phyloP scores from a whole-genome alignment of 208 protist species.

The Wallacemonas sp. region DNA sequence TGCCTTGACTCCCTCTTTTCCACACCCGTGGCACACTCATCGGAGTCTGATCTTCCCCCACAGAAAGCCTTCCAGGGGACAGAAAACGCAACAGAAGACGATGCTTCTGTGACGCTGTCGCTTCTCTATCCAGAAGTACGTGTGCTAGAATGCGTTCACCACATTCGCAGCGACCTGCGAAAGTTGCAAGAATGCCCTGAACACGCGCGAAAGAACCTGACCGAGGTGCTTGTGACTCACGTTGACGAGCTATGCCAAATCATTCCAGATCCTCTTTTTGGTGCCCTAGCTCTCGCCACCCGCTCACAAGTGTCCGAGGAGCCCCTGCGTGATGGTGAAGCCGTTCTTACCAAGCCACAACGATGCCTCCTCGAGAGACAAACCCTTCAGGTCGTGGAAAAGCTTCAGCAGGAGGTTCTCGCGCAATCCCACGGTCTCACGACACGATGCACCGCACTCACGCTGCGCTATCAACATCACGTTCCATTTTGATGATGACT shows the following conservation, averaged over 20 bases:
- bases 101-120: background rate
- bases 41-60: background rate
- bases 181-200: slow-evolving; percentile 41
- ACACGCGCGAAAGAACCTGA: slow-evolving; percentile 27
- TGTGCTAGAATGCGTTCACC: slow-evolving; percentile 42
- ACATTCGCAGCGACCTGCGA: slow-evolving; percentile 47
- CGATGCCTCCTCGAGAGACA: slow-evolving; percentile 42
- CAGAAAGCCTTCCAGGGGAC: background rate
- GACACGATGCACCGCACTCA: slow-evolving; percentile 30
- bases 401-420: slow-evolving; percentile 49
- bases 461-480: slow-evolving; percentile 40
- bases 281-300: slow-evolving; percentile 37
- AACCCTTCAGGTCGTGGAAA: slow-evolving; percentile 36
- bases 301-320: slow-evolving; percentile 9
- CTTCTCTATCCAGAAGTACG: slow-evolving; percentile 58
- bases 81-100: background rate
- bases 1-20: background rate
- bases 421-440: slow-evolving; percentile 39
- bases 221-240: slow-evolving; percentile 19
- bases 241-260: slow-evolving; percentile 32
- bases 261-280: slow-evolving; percentile 71
- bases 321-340: background rate
- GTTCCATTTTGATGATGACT: slow-evolving; percentile 33
- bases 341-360: background rate
- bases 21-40: too few relatives aligned